Evolutionary conservation across 441 rosid genomes (phyloP), one percentile per base, ranked within the genome.

Genomic region (Erysimum pusillum): DNA sequence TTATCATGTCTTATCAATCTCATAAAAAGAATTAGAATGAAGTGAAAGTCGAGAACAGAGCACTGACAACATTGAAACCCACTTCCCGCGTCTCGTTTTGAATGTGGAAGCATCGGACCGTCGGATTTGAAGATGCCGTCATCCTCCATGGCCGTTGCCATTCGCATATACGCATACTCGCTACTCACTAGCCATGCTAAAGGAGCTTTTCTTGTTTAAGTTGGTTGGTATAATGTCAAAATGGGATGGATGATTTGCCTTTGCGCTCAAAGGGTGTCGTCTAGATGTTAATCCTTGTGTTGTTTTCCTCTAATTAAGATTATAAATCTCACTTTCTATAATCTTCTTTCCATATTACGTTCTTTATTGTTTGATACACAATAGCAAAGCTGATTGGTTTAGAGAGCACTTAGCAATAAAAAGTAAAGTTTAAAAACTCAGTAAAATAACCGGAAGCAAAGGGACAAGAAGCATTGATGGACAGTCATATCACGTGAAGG

Each of bases 141-240:
- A 28, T 28, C 31, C 31, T 28, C 31, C 31, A 28, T 28, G 31
- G 31, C 89, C 12, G 3, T 17, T 3, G 25, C 36, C 36, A 35
- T 28, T 28, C 31, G 31, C 31, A 28, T 28, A 28, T 28, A 28
- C 31, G 31, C 31, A 28, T 28, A 28, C 31, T 28, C 31, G 4
- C 3, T 13, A 28, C 0, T 28, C 31, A 28, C 3, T 13, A 2
- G 45, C 10, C 3, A 36, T 6, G 80, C 85, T 9, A 88, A 88
- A 57, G 85, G 66, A 49, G 80, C 53, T 63, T 14, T 36, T 7
- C 38, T 60, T 60, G 31, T 36, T 17, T 17, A 28, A 28, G 31
- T 28, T 4, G 3, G 0, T 10, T n/a, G n/a, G 0, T 6, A 17
- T 7, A 6, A n/a, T 31, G 38, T 11, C 18, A 53, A 25, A 53